Evolutionary conservation across 139 green algal species (phyloP), one percentile per base, ranked within the genome.

Genomic region (Penium margaritaceum): DNA sequence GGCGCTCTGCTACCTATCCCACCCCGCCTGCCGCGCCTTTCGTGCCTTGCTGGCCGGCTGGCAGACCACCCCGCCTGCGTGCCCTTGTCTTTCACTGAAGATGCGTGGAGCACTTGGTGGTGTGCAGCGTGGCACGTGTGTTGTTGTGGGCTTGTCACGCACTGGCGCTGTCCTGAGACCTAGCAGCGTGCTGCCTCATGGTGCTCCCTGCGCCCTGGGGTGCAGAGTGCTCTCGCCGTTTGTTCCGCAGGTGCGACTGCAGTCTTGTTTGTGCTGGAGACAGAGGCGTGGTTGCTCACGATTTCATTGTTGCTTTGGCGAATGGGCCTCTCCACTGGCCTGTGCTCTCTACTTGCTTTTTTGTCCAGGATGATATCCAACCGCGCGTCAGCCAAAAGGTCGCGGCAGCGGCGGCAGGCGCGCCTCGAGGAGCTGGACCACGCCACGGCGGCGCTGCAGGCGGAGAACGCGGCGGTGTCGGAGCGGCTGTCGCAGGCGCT

Each of bases 371-470:
- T 68, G 61, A 44, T 68, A 27, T 68, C 61, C n/a, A 68, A 68
- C 37, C 61, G 61, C 14, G 61, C 61, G 29, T 68, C 61, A 21
- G 61, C 61, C 36, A 68, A 68, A 27, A 68, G 61, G 37, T 68
- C 61, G 35, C 61, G 61, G n/a, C 29, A 68, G 61, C 61, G 61
- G 19, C 61, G 61, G 37, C 35, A 57, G 61, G 36, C 41, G 61
- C 61, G 61, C 5, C 19, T 68, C n/a, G 61, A 68, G 37, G 61
- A 68, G 61, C 61, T 68, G 61, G 61, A 68, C 24, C 24, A 33
- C 24, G 24, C 30, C 24, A 33, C 51, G 21, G 51, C 51, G 21
- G 29, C 51, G 15, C 51, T 60, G 21, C 51, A 60, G 14, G 51
- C 30, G 51, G 51, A 60, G 24, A 60, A 60, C n/a, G 51, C 51